Conservation (phyloP, 2,329 filamentous ascomycete species). For the Fusarium tupiense region DNA sequence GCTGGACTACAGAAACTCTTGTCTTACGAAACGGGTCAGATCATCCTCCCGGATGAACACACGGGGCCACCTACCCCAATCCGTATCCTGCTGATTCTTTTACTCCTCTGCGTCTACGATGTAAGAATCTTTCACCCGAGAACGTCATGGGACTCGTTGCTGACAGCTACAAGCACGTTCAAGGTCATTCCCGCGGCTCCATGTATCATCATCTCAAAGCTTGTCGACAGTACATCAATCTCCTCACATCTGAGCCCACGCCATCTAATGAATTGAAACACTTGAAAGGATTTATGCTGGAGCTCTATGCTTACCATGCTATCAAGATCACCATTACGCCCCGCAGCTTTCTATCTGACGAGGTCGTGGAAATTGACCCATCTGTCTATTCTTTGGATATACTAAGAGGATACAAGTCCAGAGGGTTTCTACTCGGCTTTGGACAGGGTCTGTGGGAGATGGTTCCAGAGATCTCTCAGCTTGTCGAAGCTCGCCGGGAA, state of each 20-base stretch:
- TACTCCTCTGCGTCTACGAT: slow-evolving; percentile 9
- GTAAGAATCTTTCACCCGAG: not conserved
- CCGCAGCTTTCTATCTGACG: not conserved
- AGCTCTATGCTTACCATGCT: slow-evolving; percentile 3
- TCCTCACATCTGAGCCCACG: not conserved
- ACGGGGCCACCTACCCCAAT: not conserved
- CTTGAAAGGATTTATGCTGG: not conserved
- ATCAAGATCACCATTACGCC: not conserved
- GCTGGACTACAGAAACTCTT: not conserved
- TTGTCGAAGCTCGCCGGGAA: not conserved
- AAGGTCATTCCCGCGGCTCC: not conserved
- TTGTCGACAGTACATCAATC: not conserved
- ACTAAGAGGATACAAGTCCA: not conserved
- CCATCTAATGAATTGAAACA: not conserved
- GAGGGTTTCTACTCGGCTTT: not conserved
- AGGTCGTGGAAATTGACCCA: not conserved
- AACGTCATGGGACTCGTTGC: not conserved
- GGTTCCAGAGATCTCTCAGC: slow-evolving; percentile 1
- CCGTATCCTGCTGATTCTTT: not conserved
- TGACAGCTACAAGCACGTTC: not conserved
- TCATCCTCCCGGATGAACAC: not conserved
- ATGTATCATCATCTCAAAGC: slow-evolving; percentile 6
- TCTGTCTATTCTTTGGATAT: not conserved
- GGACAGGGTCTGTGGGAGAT: not conserved
- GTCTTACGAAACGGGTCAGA: not conserved